These are phyloP conservation scores for Gardenia jasminoides DNA, from an alignment of 257 asterid genomes.

Conservation along the genomic window DNA sequence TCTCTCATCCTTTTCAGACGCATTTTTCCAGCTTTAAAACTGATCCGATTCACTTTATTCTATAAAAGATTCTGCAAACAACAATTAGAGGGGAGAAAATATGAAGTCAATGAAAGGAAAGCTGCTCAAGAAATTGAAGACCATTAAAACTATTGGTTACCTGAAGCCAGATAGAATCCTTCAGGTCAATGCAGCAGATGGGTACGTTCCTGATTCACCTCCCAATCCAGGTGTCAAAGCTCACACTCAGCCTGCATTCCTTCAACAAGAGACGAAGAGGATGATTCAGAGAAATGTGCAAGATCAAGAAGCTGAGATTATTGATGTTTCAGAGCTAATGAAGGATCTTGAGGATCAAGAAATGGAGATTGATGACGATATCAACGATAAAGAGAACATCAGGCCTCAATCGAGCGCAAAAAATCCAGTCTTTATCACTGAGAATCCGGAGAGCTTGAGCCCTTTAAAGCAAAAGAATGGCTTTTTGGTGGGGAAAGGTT, in stretches of 20 bases:
- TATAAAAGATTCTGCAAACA: not conserved
- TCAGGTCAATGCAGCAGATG: slow-evolving; percentile 58
- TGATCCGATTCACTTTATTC: slow-evolving; percentile 1
- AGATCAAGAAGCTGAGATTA: slow-evolving; percentile 51
- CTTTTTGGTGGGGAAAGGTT: slow-evolving; percentile 16
- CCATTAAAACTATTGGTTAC: slow-evolving; percentile 71
- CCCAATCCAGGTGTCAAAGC: slow-evolving; percentile 24
- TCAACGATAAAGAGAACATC: slow-evolving; percentile 61
- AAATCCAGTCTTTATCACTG: slow-evolving; percentile 8
- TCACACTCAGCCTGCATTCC: slow-evolving; percentile 34
- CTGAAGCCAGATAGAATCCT: slow-evolving; percentile 67
- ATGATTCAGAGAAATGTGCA: slow-evolving; percentile 14
- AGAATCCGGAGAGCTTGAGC: slow-evolving; percentile 11
- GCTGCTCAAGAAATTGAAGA: slow-evolving; percentile 70
- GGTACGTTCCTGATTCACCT: slow-evolving; percentile 40
- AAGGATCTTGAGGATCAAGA: slow-evolving; percentile 67
- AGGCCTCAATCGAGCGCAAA: slow-evolving; percentile 26
- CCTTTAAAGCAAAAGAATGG: slow-evolving; percentile 28
- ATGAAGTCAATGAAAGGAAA: slow-evolving; percentile 86
- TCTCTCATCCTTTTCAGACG: not conserved
- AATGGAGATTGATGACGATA: slow-evolving; percentile 28
- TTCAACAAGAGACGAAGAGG: slow-evolving; percentile 37
- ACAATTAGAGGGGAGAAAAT: slow-evolving; percentile 18
- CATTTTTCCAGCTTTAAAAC: not conserved
- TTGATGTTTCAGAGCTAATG: slow-evolving; percentile 70